phyloP scores from a whole-genome alignment of 129 eudicot genomes.

The Flaveria bidentis region DNA sequence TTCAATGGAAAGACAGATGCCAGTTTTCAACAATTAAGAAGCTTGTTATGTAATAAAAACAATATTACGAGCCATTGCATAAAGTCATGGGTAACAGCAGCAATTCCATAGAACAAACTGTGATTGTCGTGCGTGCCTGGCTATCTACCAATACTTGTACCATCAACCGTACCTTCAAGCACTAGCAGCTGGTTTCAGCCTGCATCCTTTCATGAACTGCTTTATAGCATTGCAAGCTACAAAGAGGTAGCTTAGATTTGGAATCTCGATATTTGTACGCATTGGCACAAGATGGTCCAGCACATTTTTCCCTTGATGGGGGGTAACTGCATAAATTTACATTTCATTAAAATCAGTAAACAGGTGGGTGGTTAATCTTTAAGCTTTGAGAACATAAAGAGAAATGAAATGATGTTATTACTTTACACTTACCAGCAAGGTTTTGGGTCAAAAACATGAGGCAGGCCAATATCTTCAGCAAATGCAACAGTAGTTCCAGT shows the following conservation, averaged over 20 bases:
- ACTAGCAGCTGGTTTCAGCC: slow-evolving; percentile 40
- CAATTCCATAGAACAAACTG: slow-evolving; percentile 16
- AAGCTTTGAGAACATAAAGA: not conserved
- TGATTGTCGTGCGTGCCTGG: slow-evolving; percentile 10
- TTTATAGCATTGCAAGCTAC: slow-evolving; percentile 95
- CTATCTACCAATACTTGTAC: slow-evolving; percentile 26
- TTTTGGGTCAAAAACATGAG: slow-evolving; percentile 61
- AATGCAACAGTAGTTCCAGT: slow-evolving; percentile 83
- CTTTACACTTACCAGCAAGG: slow-evolving; percentile 49
- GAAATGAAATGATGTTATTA: not conserved
- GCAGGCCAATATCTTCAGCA: slow-evolving; percentile 78
- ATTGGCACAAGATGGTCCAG: slow-evolving; percentile 85
- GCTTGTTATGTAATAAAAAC: not conserved
- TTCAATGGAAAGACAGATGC: not conserved
- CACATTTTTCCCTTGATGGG: slow-evolving; percentile 88
- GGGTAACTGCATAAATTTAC: slow-evolving; percentile 64
- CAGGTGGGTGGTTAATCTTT: not conserved
- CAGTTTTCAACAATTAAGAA: slow-evolving; percentile 4
- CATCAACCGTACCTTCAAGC: slow-evolving; percentile 15
- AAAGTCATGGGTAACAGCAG: not conserved
- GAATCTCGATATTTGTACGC: slow-evolving; percentile 89
- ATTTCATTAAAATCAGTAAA: slow-evolving; percentile 16
- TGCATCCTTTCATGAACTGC: slow-evolving; percentile 58
- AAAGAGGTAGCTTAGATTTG: slow-evolving; percentile 75
- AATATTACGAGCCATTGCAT: not conserved